Base-by-base conservation (phyloP, 1,284 basidiomycete genomes). In the Ceratobasidium sp. region DNA sequence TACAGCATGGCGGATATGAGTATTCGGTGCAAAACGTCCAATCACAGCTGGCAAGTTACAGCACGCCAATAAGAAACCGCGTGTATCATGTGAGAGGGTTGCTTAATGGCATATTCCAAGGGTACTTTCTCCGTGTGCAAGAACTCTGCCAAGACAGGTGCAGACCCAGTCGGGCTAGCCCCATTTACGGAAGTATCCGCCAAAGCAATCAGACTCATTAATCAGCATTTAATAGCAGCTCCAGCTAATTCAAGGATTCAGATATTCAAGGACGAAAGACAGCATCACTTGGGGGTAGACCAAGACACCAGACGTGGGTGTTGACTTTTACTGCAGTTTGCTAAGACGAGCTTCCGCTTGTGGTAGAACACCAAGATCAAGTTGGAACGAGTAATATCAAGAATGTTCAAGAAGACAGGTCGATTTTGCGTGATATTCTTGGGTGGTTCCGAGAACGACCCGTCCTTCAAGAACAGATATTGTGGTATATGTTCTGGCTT, bases 401-500 rank as follows among this genome's bases (percentile, higher is more conserved):
- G 44, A 63, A 63, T 63, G 49, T 4, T 14, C 18, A 18, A n/a
- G n/a, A n/a, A n/a, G n/a, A n/a, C n/a, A n/a, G n/a, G n/a, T n/a
- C n/a, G n/a, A n/a, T n/a, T n/a, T n/a, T n/a, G n/a, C n/a, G n/a
- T n/a, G n/a, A n/a, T n/a, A n/a, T n/a, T n/a, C n/a, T n/a, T n/a
- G n/a, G n/a, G n/a, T n/a, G n/a, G n/a, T n/a, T n/a, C 58, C 61
- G 61, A 63, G 23, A 63, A 63, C 61, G 35, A 49, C 14, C 61
- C 61, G 61, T n/a, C 49, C 49, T 23, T 23, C 49, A 21, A 52
- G 11, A 52, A 52, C 8, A 52, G 49, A 52, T 21, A n/a, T n/a
- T n/a, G n/a, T n/a, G n/a, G n/a, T n/a, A n/a, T n/a, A 46, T 8
- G 44, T 49, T 63, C 61, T 49, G 61, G 61, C 61, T 49, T 63